These are phyloP conservation scores for Coemansia nantahalensis DNA, from an alignment of 192 early-diverging fungal genomes.

Conservation along the genomic window DNA sequence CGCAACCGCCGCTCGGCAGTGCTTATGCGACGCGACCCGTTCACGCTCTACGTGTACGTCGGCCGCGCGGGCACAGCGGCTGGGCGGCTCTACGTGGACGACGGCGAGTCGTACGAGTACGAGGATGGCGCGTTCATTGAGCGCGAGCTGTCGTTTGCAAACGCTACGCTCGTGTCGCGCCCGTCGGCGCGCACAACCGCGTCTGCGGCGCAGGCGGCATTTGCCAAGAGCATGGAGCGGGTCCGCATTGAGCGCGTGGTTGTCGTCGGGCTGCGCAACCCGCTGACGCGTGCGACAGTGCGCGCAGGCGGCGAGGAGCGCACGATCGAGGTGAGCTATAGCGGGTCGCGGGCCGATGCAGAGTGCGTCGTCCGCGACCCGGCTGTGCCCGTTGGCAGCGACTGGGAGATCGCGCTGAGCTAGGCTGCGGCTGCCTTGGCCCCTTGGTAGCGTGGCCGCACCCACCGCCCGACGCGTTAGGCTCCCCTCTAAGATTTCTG, in stretches of 20 bases:
- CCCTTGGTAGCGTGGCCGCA: too few relatives aligned
- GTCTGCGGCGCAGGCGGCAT: slow-evolving; percentile 15
- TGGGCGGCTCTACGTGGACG: slow-evolving; percentile 88
- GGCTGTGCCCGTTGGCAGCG: slow-evolving; percentile 37
- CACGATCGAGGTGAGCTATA: slow-evolving; percentile 27
- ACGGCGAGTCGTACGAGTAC: slow-evolving; percentile 79
- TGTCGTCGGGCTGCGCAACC: slow-evolving; percentile 35
- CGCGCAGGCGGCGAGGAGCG: slow-evolving; percentile 25
- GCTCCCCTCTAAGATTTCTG: too few relatives aligned
- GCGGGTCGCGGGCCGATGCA: slow-evolving; percentile 8
- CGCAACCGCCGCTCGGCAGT: slow-evolving; percentile 77
- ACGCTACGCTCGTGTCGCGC: slow-evolving; percentile 40
- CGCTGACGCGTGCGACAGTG: slow-evolving; percentile 34
- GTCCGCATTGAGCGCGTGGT: slow-evolving; percentile 53
- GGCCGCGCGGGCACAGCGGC: slow-evolving; percentile 63
- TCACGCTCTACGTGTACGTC: slow-evolving; percentile 83
- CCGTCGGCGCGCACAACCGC: slow-evolving; percentile 15
- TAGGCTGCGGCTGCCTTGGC: too few relatives aligned
- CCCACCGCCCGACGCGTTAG: too few relatives aligned
- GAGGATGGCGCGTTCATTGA: slow-evolving; percentile 67
- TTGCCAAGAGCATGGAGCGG: slow-evolving; percentile 14
- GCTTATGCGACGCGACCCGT: slow-evolving; percentile 83
- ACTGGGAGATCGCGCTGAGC: slow-evolving; percentile 49
- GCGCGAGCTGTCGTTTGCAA: slow-evolving; percentile 33
- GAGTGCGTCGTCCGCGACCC: slow-evolving; percentile 52